Evolutionary conservation across 352 stramenopile species (phyloP), one percentile per base, ranked within the genome.

Genomic region (Phytophthora nicotianae): DNA sequence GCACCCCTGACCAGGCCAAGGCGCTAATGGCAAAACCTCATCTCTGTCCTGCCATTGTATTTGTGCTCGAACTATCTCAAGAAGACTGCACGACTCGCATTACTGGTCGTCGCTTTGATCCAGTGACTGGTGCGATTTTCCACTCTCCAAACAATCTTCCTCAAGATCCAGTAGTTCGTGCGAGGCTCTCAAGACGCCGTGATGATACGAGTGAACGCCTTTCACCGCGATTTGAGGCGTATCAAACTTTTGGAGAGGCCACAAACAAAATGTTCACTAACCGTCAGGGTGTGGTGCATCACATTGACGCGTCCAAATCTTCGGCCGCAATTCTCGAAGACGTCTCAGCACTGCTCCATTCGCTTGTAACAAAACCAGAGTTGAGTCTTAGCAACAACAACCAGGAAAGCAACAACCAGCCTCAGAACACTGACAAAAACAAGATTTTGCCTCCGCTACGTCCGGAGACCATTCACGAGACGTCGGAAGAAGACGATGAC

Each of bases 171-270:
- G 33, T 55, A 4, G 64, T 90, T 17, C 66, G 74, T 20, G 68
- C 77, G n/a, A 71, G 84, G n/a, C 72, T 93, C 17, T 84, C 75
- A 3, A 74, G 72, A 51, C 66, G 84, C 4, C 68, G 77, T 1
- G 84, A 93, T 57, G 84, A 93, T 56, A 65, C 60, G 1, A 54
- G 64, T 8, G 82, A 89, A 20, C 81, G 78, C 27, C 65, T 93
- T 4, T 65, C 70, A 3, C 75, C 84, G 14, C 77, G 84, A 16
- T 81, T 93, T 29, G 77, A 90, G 48, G 84, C 84, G 0, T 93
- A 91, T 45, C 66, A 63, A 2, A 71, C 66, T 40, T 85, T 90
- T 51, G 81, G 81, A 14, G 72, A 86, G 16, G 58, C 72, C 10
- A 91, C 75, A 11, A 89, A 88, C 43, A 60, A 64, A 1, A 42